Percentiles rank a stretch among this genome's conserved stretches.
These are phyloP conservation scores for Lentinula sp. DNA, from an alignment of 768 basidiomycete genomes.

Conservation along the genomic window DNA sequence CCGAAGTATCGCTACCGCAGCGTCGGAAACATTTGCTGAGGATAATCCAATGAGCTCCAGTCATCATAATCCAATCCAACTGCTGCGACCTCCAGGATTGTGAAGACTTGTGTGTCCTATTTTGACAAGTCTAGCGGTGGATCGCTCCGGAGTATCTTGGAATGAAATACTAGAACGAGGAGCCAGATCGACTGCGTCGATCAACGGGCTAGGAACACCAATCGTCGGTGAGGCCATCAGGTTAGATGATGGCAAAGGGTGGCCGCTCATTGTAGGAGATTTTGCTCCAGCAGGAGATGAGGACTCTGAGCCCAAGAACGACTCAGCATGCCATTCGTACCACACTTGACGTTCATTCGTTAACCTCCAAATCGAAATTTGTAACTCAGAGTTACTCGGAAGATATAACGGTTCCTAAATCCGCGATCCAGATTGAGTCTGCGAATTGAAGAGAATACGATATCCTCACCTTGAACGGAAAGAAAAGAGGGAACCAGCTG, in stretches of 20 bases:
- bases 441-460: slow-evolving; percentile 1
- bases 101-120: slow-evolving; percentile 93
- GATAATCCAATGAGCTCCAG: neutral
- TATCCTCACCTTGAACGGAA: slow-evolving; percentile 76
- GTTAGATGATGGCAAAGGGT: slow-evolving; percentile 8
- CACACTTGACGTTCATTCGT: slow-evolving; percentile 88
- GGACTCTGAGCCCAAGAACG: slow-evolving; percentile 52
- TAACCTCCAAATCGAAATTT: slow-evolving; percentile 91
- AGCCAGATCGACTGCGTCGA: slow-evolving; percentile 53
- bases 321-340: slow-evolving; percentile 99
- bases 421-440: neutral
- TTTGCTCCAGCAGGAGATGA: neutral
- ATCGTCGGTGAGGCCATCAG: slow-evolving; percentile 17
- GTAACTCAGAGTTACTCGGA: slow-evolving; percentile 86
- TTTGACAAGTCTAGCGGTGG: slow-evolving; percentile 51
- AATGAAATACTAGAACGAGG: slow-evolving; percentile 12
- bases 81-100: slow-evolving; percentile 85
- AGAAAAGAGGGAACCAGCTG: slow-evolving; percentile 98
- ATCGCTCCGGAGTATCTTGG: slow-evolving; percentile 10
- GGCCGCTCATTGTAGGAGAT: slow-evolving; percentile 14
- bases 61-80: slow-evolving; percentile 78
- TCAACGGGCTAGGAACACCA: slow-evolving; percentile 56
- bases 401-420: slow-evolving; percentile 87
- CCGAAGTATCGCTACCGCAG: neutral
- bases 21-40: neutral